phyloP scores from a whole-genome alignment of 306 rosid species.

The Sechiopsis laciniata region DNA sequence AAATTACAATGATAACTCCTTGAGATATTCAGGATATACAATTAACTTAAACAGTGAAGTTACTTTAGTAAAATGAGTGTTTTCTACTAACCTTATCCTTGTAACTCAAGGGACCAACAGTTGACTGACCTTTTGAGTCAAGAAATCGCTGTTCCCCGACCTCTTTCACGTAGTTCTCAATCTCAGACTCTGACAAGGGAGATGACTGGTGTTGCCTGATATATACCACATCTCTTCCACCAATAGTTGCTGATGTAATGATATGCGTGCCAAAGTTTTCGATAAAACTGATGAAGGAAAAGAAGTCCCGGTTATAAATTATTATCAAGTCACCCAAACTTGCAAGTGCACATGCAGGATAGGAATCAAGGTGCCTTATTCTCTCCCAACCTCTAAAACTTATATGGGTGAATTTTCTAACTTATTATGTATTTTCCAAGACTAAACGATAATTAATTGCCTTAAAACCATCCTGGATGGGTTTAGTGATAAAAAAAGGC shows the following conservation, averaged over 20 bases:
- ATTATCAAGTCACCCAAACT: not conserved
- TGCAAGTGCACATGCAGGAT: not conserved
- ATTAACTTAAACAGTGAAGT: not conserved
- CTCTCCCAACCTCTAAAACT: not conserved
- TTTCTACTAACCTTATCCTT: constrained; percentile 77
- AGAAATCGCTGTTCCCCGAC: constrained; percentile 75
- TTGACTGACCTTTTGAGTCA: constrained; percentile 42
- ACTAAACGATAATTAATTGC: not conserved
- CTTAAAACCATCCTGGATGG: too few relatives aligned
- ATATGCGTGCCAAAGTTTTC: constrained; percentile 94
- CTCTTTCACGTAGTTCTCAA: constrained; percentile 72
- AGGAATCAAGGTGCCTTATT: not conserved
- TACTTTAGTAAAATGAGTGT: not conserved
- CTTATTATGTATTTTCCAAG: not conserved
- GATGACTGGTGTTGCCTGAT: constrained; percentile 93
- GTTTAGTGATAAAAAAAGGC: too few relatives aligned
- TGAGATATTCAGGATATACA: not conserved
- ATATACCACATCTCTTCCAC: constrained; percentile 90
- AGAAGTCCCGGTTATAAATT: constrained; percentile 13
- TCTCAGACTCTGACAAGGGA: constrained; percentile 58
- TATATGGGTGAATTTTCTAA: not conserved
- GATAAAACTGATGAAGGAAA: constrained; percentile 67
- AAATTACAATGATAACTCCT: not conserved
- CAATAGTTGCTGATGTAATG: constrained; percentile 86
- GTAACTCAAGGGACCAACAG: constrained; percentile 70